phyloP scores from a whole-genome alignment of 2,329 filamentous ascomycete genomes.

The Verticillium nubilum region DNA sequence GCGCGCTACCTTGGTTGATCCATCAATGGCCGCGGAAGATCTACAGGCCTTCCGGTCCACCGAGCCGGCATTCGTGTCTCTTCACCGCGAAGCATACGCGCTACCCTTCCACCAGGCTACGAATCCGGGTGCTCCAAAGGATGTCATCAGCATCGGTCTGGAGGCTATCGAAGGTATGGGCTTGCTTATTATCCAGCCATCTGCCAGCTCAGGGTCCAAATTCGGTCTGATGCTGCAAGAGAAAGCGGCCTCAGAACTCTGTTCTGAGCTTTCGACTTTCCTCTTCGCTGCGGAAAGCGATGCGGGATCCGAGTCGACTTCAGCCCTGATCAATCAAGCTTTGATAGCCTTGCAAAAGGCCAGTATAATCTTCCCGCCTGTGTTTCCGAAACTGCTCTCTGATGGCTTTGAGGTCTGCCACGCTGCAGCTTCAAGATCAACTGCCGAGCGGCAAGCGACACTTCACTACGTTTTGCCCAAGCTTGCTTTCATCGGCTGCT shows the following conservation, averaged over 20 bases:
- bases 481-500: slow-evolving; percentile 45
- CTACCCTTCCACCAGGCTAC: slow-evolving; percentile 24
- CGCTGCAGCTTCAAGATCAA: slow-evolving; percentile 1
- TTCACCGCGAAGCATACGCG: slow-evolving; percentile 39
- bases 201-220: slow-evolving; percentile 10
- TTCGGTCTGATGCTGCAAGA: slow-evolving; percentile 25
- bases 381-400: slow-evolving; percentile 26
- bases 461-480: slow-evolving; percentile 34
- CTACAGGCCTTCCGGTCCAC: slow-evolving; percentile 27
- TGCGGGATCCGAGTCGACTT: slow-evolving; percentile 2
- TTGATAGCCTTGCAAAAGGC: slow-evolving; percentile 34
- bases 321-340: slow-evolving; percentile 31
- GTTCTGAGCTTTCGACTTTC: slow-evolving; percentile 18
- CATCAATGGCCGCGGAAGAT: slow-evolving; percentile 26
- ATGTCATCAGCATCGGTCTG: slow-evolving; percentile 34
- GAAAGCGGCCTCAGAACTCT: slow-evolving; percentile 29
- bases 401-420: slow-evolving; percentile 6
- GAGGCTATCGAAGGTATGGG: slow-evolving; percentile 41
- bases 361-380: slow-evolving; percentile 26
- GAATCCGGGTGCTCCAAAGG: slow-evolving; percentile 22
- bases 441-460: slow-evolving; percentile 5
- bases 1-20: slow-evolving; percentile 31
- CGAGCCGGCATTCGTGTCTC: slow-evolving; percentile 29
- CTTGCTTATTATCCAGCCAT: slow-evolving; percentile 35
- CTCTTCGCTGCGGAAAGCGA: slow-evolving; percentile 15